A percentile compares a stretch with the other conserved stretches of the same genome.
Conservation (phyloP, 495 filamentous ascomycete species). For the Neurospora tetrasperma region DNA sequence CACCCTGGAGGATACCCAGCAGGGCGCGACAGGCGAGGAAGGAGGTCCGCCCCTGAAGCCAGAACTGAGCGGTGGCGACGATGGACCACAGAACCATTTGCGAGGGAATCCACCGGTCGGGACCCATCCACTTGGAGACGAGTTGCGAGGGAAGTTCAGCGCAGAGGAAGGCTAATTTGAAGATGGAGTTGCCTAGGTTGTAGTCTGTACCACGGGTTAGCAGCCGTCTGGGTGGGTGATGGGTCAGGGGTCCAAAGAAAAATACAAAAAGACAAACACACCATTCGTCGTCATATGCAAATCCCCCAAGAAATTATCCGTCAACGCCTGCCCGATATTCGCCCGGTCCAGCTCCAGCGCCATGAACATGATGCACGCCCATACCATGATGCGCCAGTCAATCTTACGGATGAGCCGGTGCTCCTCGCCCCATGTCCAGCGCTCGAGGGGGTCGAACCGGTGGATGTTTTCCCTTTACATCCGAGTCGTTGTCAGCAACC, state of each 20-base stretch:
- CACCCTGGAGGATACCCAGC: constrained; percentile 67
- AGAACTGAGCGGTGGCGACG: constrained; percentile 58
- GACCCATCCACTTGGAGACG: constrained; percentile 65
- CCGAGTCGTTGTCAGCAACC: not conserved
- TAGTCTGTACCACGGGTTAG: constrained; percentile 38
- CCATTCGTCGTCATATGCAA: constrained; percentile 28
- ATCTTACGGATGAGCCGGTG: constrained; percentile 27
- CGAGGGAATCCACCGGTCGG: constrained; percentile 76
- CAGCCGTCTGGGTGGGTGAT: not conserved
- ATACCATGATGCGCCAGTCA: constrained; percentile 38
- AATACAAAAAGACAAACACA: constrained; percentile 3
- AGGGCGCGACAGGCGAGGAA: constrained; percentile 57
- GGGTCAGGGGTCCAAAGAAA: too few relatives aligned
- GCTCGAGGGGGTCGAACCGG: constrained; percentile 29
- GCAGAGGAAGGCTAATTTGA: constrained; percentile 54
- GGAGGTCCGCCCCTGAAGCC: constrained; percentile 46
- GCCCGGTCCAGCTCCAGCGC: constrained; percentile 72
- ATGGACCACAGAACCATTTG: constrained; percentile 75
- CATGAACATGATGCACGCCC: constrained; percentile 74
- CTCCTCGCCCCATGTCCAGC: constrained; percentile 38
- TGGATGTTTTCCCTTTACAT: constrained; percentile 35
- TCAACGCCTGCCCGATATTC: constrained; percentile 41
- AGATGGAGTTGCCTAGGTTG: constrained; percentile 69
- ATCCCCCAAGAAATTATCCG: constrained; percentile 30
- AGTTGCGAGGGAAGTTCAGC: constrained; percentile 71